Evolutionary conservation across 495 filamentous ascomycete genomes (phyloP), one percentile per base, ranked within the genome.

Genomic region (Podospora didyma): DNA sequence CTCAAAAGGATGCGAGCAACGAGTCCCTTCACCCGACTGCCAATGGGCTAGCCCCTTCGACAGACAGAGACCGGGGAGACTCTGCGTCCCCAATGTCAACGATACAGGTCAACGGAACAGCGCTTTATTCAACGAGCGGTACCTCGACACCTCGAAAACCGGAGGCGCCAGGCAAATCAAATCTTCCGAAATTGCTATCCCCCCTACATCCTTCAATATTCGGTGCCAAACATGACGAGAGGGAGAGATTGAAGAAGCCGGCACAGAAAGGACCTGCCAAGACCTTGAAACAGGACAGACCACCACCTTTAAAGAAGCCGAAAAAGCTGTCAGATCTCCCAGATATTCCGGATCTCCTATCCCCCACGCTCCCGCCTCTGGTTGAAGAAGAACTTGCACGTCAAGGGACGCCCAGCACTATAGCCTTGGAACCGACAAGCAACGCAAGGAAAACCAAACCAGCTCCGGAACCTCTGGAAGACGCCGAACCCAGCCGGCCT

Each of bases 351-450:
- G 60, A 65, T 3, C 67, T 80, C 16, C 69, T 80, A 7, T 80
- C 77, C 7, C 77, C 77, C 5, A 80, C 76, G 3, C 61, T 80
- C 9, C 77, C 77, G 1, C 63, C 74, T 1, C 54, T 77, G 41
- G 66, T 80, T 4, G 70, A 79, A 23, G 73, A 71, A 46, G 72
- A 74, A 28, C 63, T 80, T 16, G 67, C 69, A 12, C 70, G 66
- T 66, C 41, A 75, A 75, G 54, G 63, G 49, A 6, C 64, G 73
- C 12, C 57, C 20, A 65, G 65, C 58, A 60, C 64, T 47, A 58
- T 46, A 23, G 16, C 47, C 12, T 68, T 68, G 0, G 75, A 77
- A 3, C 75, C 75, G 2, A 65, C 69, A 2, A 71, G 58, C 34
- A 60, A 66, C 39, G 67, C 64, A 46, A 77, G 69, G 62, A 77